Conservation (phyloP, 1,284 basidiomycete species). For the Cerioporus squamosus region DNA sequence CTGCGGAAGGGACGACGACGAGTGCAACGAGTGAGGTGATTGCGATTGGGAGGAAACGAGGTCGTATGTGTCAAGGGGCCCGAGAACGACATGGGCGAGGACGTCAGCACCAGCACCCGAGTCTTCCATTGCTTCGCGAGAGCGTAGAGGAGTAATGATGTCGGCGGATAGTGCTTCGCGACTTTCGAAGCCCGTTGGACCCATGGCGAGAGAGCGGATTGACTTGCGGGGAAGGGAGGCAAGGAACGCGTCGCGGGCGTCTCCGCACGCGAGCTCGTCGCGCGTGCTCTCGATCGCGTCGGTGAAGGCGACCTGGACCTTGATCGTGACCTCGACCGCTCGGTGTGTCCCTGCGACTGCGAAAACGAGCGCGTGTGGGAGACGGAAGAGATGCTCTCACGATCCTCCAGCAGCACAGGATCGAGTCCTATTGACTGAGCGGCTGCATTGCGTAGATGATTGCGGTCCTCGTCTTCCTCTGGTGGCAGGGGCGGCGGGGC, state of each 20-base stretch:
- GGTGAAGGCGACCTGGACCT: slow-evolving; percentile 18
- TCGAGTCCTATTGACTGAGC: slow-evolving; percentile 74
- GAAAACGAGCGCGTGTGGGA: slow-evolving; percentile 23
- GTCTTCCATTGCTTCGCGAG: slow-evolving; percentile 75
- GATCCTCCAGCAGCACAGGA: slow-evolving; percentile 37
- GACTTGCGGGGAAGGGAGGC: slow-evolving; percentile 64
- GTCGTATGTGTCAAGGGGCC: slow-evolving; percentile 39
- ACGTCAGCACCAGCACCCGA: slow-evolving; percentile 66
- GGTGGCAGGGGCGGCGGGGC: slow-evolving; percentile 49
- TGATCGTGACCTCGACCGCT: slow-evolving; percentile 26
- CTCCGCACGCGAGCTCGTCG: slow-evolving; percentile 19
- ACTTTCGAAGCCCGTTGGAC: slow-evolving; percentile 54
- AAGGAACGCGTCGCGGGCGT: slow-evolving; percentile 38
- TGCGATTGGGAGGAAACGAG: slow-evolving; percentile 20
- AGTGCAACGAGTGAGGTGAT: slow-evolving; percentile 15
- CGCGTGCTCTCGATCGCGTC: slow-evolving; percentile 17
- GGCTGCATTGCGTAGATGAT: slow-evolving; percentile 71
- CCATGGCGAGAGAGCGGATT: slow-evolving; percentile 52
- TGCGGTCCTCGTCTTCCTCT: slow-evolving; percentile 71
- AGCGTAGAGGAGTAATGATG: slow-evolving; percentile 69
- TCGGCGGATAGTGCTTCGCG: slow-evolving; percentile 68
- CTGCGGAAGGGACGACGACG: slow-evolving; percentile 33
- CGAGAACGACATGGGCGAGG: slow-evolving; percentile 26
- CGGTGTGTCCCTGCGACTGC: slow-evolving; percentile 18
- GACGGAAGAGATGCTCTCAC: slow-evolving; percentile 23